These are phyloP conservation scores for Filosporella fistucella DNA, from an alignment of 495 filamentous ascomycete species.

Conservation along the genomic window DNA sequence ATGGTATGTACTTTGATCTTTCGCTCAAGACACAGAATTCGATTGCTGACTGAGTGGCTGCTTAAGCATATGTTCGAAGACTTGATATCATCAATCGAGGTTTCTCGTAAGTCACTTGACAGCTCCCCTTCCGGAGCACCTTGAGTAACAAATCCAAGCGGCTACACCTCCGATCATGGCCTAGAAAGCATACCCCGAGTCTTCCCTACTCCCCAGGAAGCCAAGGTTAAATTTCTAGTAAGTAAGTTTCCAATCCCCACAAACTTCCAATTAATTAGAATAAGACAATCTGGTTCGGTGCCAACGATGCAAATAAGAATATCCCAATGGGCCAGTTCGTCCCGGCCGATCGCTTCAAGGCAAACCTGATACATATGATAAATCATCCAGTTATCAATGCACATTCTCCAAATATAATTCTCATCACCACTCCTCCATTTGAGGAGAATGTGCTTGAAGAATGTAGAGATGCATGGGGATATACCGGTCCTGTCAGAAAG, in stretches of 20 bases:
- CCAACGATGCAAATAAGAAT: conserved; percentile 54
- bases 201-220: conserved; percentile 51
- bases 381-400: conserved; percentile 48
- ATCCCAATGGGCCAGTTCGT: conserved; percentile 43
- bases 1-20: conserved; percentile 32
- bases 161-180: conserved; percentile 61
- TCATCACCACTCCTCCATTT: conserved; percentile 62
- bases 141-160: conserved; percentile 34
- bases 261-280: background rate
- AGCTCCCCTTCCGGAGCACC: background rate
- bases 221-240: conserved; percentile 50
- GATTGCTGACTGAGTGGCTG: background rate
- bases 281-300: conserved; percentile 63
- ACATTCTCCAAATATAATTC: conserved; percentile 54
- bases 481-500: conserved; percentile 38
- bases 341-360: conserved; percentile 51
- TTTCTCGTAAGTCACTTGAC: conserved; percentile 2
- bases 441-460: conserved; percentile 52
- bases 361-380: conserved; percentile 53
- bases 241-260: background rate
- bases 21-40: background rate
- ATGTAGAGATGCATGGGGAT: conserved; percentile 19
- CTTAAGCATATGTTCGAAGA: conserved; percentile 50
- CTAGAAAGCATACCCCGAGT: conserved; percentile 49
- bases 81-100: conserved; percentile 68